Base-by-base conservation (phyloP, 306 rosid genomes). In the Arachis hypogaea region DNA sequence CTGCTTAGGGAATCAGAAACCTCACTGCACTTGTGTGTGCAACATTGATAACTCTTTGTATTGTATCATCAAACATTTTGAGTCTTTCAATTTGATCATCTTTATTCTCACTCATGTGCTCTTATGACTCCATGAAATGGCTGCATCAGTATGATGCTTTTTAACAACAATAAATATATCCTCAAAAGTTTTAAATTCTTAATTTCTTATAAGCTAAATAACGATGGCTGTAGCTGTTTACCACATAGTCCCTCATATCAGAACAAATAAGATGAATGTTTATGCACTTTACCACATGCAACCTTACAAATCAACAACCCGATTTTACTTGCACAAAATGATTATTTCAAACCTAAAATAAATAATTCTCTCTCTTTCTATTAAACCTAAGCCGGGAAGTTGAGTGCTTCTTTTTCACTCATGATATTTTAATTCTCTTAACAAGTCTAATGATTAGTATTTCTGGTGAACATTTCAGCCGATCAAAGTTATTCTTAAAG, bases 401-500 rank as follows among this genome's bases (percentile, higher is more conserved):
- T 47, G 18, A 49, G 46, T 7, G 14, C 40, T 49, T 67, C n/a
- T 16, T 46, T 7, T 30, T 33, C 3, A 66, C 29, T 67, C 59
- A 49, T 4, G 14, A 7, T n/a, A 33, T 36, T 68, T 33, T 7
- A 50, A 38, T 68, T 51, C n/a, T 52, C 49, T 12, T 9, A 4
- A 68, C 40, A 68, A 22, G 57, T 46, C 71, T n/a, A 52, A 52
- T n/a, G 58, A 52, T 64, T n/a, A 42, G 3, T 64, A 14, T 22
- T 43, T 18, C 16, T 5, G 5, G 44, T 51, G 45, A 71, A 42
- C 42, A 47, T 9, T 11, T 55, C 43, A 58, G 51, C 63, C 14
- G 61, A 50, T 66, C 71, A 2, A 60, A 60, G 63, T 41, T 7
- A 56, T 62, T 62, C 40, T 59, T 52, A 40, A n/a, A 71, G 60